Conservation (phyloP, 75 land plant species). For the Gnetum montanum region DNA sequence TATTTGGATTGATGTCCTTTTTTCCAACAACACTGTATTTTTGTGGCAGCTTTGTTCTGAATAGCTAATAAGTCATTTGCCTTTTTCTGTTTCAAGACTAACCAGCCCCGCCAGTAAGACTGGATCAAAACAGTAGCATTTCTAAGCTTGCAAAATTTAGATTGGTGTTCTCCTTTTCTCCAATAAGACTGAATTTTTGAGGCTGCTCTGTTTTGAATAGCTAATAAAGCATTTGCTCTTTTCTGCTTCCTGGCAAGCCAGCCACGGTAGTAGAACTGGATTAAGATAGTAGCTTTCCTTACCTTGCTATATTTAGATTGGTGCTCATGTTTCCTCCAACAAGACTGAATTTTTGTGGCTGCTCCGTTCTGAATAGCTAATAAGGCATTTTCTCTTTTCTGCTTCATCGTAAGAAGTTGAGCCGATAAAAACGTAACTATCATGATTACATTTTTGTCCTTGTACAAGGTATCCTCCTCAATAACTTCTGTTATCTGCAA, state of each 20-base stretch:
- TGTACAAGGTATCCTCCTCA: conserved; percentile 34
- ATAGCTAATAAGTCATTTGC: too few relatives aligned
- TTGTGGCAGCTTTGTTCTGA: too few relatives aligned
- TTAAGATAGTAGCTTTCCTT: conserved; percentile 18
- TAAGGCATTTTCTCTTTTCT: conserved; percentile 19
- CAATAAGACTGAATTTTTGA: too few relatives aligned
- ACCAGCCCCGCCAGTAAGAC: too few relatives aligned
- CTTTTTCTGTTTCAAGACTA: too few relatives aligned
- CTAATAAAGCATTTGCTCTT: conserved; percentile 7
- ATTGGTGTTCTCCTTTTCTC: too few relatives aligned
- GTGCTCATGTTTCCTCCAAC: conserved; percentile 15
- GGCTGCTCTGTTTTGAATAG: too few relatives aligned
- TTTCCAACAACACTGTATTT: too few relatives aligned
- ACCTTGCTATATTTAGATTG: conserved; percentile 2
- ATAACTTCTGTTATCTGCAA: conserved; percentile 43
- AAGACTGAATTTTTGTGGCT: conserved; percentile 24
- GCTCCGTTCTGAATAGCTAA: conserved; percentile 11
- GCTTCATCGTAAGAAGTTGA: conserved; percentile 34
- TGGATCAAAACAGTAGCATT: too few relatives aligned
- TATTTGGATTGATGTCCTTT: too few relatives aligned
- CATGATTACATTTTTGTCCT: conserved; percentile 53
- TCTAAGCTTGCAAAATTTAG: too few relatives aligned
- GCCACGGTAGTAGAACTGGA: conserved; percentile 35
- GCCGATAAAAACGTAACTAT: conserved; percentile 45
- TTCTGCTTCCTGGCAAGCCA: conserved; percentile 17